Evolutionary conservation across 1,139 yeast genomes (phyloP), one percentile per base, ranked within the genome.

Genomic region (Saccharomyces hybrid): DNA sequence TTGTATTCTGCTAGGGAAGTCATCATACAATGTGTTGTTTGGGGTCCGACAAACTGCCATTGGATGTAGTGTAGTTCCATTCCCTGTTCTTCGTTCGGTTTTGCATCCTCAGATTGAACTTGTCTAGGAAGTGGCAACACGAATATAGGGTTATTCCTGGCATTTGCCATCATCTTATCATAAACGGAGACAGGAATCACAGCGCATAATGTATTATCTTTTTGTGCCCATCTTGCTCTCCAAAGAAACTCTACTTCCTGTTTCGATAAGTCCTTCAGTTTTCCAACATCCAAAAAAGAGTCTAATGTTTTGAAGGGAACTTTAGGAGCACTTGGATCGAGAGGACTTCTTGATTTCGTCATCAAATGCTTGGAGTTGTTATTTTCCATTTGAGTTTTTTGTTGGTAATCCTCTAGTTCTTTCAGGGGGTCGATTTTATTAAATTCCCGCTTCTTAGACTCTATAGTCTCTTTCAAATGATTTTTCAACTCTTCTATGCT

Each of bases 1-100:
- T 93, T 91, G 72, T 83, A 95, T 71, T 95, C 99, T 1, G 95
- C 95, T 58, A 95, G 78, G 0, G 97, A 84, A 1, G 99, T 95
- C 63, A 95, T 76, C 80, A 95, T 80, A 69, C 96, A 88, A 72
- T 95, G 96, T 2, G 89, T 77, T 4, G 98, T 91, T 47, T 82
- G 66, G 6, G 89, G 85, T 0, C 95, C 96, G 1, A 86, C 93
- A 70, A 90, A 88, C 20, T 84, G 78, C 99, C 99, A 95, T 72
- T 95, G 99, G 20, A 90, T 82, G 68, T 86, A 90, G 68, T 93
- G 97, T 75, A 93, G 79, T 70, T 93, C 99, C 62, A 85, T 47
- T 11, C 48, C 48, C 20, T 44, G 48, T 4, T 27, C 27, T 25
- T 34, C 51, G 16, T 14, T 59, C 6, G 51, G 51, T 11, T 54